Evolutionary conservation across 208 protist genomes (phyloP).

Genomic region (Hexamita inflata): DNA sequence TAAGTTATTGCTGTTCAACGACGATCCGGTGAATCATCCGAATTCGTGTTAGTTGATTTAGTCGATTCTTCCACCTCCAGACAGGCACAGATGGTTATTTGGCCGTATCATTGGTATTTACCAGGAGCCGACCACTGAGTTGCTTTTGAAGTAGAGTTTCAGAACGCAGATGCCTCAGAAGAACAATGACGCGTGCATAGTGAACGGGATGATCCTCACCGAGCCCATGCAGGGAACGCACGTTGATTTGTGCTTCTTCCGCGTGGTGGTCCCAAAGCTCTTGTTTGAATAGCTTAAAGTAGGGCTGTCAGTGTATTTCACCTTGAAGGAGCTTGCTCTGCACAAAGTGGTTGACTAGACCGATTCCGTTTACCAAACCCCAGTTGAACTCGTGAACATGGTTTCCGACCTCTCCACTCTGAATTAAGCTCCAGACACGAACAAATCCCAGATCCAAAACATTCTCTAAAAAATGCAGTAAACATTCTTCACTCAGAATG

Average conservation of each 20-base stretch:
- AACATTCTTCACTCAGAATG: neutral
- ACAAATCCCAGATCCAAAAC: too few species aligned
- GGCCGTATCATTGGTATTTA: neutral
- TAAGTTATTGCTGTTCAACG: neutral
- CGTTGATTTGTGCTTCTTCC: slow-evolving; percentile 18
- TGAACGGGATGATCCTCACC: neutral
- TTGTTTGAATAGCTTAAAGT: neutral
- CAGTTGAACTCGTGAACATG: neutral
- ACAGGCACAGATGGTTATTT: neutral
- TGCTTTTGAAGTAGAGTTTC: neutral
- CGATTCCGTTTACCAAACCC: neutral
- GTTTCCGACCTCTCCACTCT: neutral
- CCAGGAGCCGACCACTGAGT: neutral
- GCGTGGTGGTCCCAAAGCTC: neutral
- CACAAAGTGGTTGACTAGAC: slow-evolving; percentile 19
- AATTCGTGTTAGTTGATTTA: slow-evolving; percentile 6
- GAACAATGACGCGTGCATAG: too few species aligned
- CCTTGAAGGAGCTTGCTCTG: neutral
- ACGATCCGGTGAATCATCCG: neutral
- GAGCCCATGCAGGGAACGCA: neutral
- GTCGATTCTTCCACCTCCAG: neutral
- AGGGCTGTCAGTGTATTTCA: neutral
- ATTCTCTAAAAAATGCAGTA: too few species aligned
- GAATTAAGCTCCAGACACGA: too few species aligned
- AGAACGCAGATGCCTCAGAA: neutral